Evolutionary conservation across 1,284 basidiomycete species (phyloP), one percentile per base, ranked within the genome.

Genomic region (Malassezia brasiliensis): DNA sequence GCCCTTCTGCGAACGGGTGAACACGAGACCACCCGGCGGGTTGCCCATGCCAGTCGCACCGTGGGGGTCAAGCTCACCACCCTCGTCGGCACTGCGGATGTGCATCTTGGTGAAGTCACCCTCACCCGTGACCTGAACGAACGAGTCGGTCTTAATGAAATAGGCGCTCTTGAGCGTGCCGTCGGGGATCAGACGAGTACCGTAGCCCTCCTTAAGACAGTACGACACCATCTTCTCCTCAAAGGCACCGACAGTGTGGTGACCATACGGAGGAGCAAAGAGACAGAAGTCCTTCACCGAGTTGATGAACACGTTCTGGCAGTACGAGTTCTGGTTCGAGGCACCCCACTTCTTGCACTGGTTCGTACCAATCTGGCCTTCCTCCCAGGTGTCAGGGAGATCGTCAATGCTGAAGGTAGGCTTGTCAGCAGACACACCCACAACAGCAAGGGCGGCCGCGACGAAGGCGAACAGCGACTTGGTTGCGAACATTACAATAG

Each of bases 151-250:
- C 69, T 81, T 78, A 56, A 83, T 77, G 61, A 83, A 83, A 71
- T 86, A 85, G n/a, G 83, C 86, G 50, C 83, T 82, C 17, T 77
- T 78, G 68, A 89, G 82, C 15, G 85, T 77, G 19, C 85, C 86
- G 55, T 83, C 79, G 19, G 87, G 87, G 62, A 90, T 87, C 58
- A 87, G 74, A 41, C 84, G 83, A 5, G 83, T 83, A 47, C 50
- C 60, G 41, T 61, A 59, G 35, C 65, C 64, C 5, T 59, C 78
- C 77, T 83, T 80, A 32, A 78, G 78, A 69, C 85, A 87, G 82
- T 83, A 87, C 34, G 85, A 77, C 45, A 86, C 83, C 65, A 83
- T 81, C 52, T 82, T 78, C 49, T 80, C 81, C 80, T 85, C 60
- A 48, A 62, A 53, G 40, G 55, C 57, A 10, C 65, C 66, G 52